These are phyloP conservation scores for Daldinia caldariorum DNA, from an alignment of 495 filamentous ascomycete genomes.

Conservation along the genomic window DNA sequence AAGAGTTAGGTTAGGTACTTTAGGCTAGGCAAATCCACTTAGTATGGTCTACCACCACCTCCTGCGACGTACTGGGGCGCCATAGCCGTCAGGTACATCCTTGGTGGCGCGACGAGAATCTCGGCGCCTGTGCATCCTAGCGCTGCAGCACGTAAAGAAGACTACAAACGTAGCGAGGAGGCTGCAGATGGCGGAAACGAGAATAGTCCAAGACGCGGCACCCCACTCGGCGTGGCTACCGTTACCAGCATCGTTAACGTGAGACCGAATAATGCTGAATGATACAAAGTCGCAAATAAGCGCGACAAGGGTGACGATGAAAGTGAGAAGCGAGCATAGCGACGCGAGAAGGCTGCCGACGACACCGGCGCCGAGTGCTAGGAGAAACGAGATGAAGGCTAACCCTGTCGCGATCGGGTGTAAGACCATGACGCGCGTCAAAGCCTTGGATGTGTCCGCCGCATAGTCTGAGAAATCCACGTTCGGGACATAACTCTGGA, in stretches of 20 bases:
- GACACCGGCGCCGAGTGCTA: conserved; percentile 63
- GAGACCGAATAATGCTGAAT: conserved; percentile 62
- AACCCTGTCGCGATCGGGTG: conserved; percentile 68
- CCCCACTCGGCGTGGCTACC: conserved; percentile 56
- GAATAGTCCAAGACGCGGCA: conserved; percentile 60
- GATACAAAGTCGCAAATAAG: conserved; percentile 66
- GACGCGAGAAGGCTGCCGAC: conserved; percentile 62
- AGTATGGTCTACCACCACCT: conserved; percentile 22
- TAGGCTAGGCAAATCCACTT: neutral
- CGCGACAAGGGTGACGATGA: conserved; percentile 63
- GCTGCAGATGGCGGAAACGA: conserved; percentile 61
- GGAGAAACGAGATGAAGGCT: conserved; percentile 67
- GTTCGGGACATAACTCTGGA: conserved; percentile 48
- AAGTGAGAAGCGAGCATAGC: conserved; percentile 60
- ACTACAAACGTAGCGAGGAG: conserved; percentile 64
- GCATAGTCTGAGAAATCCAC: conserved; percentile 56
- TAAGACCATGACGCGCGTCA: conserved; percentile 68
- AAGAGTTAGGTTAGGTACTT: neutral
- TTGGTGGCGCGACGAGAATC: conserved; percentile 13
- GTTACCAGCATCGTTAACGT: conserved; percentile 56
- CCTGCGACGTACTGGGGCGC: conserved; percentile 19
- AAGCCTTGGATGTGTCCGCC: conserved; percentile 53
- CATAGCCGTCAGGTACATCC: conserved; percentile 32
- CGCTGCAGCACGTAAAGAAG: conserved; percentile 66
- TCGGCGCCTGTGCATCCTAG: conserved; percentile 48